Conservation (phyloP, 2,329 filamentous ascomycete species). For the Verticillium alfalfae region DNA sequence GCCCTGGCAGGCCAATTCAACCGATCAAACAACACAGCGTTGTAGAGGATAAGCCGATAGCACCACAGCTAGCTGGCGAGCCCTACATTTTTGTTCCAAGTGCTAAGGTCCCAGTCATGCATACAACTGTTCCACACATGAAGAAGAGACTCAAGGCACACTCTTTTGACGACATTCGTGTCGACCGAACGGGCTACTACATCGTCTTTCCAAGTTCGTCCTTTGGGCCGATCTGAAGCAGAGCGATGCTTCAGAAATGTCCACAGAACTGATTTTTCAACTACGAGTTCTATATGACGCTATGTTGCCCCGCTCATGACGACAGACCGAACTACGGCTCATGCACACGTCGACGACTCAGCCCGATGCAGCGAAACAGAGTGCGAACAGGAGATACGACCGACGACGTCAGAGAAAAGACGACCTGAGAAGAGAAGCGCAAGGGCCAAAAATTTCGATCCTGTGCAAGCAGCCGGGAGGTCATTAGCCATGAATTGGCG, state of each 20-base stretch:
- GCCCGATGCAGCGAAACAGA: too few species aligned
- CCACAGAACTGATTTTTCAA: constrained; percentile 82
- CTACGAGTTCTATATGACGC: constrained; percentile 86
- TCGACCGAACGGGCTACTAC: constrained; percentile 84
- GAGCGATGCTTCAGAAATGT: constrained; percentile 74
- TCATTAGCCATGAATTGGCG: constrained; percentile 72
- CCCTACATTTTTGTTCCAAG: constrained; percentile 91
- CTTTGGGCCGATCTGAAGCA: constrained; percentile 70
- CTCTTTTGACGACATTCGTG: constrained; percentile 72
- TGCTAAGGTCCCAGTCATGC: constrained; percentile 79
- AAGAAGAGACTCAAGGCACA: constrained; percentile 84
- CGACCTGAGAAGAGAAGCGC: constrained; percentile 80
- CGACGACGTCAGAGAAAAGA: constrained; percentile 69
- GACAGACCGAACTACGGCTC: constrained; percentile 13
- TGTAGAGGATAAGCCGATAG: constrained; percentile 61
- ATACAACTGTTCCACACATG: constrained; percentile 81
- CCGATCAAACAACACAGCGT: constrained; percentile 42
- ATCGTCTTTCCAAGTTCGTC: constrained; percentile 80
- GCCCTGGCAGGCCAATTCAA: neutral
- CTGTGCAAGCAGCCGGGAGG: constrained; percentile 79
- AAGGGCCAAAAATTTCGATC: constrained; percentile 81
- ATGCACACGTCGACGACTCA: constrained; percentile 32
- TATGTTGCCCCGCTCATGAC: constrained; percentile 33
- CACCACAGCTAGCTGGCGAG: constrained; percentile 65
- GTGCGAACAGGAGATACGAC: too few species aligned